Percentiles rank a stretch among this genome's conserved stretches.
Conservation (phyloP, 257 asterid genomes). For the Haberlea rhodopensis region DNA sequence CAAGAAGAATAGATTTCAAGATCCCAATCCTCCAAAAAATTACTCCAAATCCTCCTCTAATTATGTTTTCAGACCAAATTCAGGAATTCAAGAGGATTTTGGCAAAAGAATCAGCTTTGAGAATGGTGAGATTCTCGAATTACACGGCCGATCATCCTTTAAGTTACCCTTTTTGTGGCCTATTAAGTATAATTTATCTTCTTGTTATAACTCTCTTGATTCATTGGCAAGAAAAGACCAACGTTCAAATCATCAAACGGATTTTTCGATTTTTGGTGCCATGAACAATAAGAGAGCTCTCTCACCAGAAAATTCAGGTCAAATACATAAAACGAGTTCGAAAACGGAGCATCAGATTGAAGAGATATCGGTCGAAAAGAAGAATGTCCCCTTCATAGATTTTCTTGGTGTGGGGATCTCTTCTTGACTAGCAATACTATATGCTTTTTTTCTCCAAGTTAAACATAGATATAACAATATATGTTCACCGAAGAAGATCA, state of each 20-base stretch:
- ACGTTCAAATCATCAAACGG: conserved; percentile 23
- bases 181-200: conserved; percentile 13
- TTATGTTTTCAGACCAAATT: neutral
- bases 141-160: conserved; percentile 27
- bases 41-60: neutral
- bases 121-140: neutral
- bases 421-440: conserved; percentile 34
- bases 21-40: neutral
- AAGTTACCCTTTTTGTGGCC: conserved; percentile 45
- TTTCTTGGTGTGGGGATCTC: conserved; percentile 93
- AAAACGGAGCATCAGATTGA: conserved; percentile 29
- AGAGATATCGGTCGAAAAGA: conserved; percentile 41
- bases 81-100: neutral
- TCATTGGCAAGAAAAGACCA: conserved; percentile 31
- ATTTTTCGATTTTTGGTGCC: conserved; percentile 36
- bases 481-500: neutral
- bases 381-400: conserved; percentile 78
- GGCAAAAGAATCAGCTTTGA: neutral
- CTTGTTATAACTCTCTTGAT: conserved; percentile 24
- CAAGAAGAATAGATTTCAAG: neutral
- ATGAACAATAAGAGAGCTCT: conserved; percentile 19
- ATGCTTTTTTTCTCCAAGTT: conserved; percentile 8
- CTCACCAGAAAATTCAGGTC: conserved; percentile 18
- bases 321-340: conserved; percentile 28
- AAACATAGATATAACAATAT: neutral